Percentiles rank a stretch among this genome's conserved stretches.
phyloP scores from a whole-genome alignment of 2,329 filamentous ascomycete species.

The Raffaelea deltoideospora region DNA sequence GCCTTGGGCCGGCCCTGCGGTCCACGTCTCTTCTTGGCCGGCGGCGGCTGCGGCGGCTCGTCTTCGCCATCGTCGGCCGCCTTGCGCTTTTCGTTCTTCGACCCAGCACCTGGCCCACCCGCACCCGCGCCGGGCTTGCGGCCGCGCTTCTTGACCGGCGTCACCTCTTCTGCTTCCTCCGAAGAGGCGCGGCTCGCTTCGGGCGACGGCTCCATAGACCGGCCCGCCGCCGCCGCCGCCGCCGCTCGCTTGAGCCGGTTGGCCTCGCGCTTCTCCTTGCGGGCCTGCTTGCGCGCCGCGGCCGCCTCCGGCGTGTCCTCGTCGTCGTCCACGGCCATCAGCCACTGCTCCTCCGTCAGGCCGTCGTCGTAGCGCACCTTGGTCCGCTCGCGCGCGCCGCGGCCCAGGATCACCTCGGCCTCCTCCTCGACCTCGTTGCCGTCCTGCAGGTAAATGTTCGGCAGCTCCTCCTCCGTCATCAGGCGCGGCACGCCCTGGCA shows the following conservation, averaged over 20 bases:
- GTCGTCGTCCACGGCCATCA: conserved; percentile 93
- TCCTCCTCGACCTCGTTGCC: conserved; percentile 71
- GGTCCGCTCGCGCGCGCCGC: conserved; percentile 87
- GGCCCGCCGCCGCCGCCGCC: conserved; percentile 11
- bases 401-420: conserved; percentile 60
- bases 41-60: conserved; percentile 59
- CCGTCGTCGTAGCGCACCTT: conserved; percentile 94
- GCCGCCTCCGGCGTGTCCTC: conserved; percentile 90
- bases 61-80: conserved; percentile 65
- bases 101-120: no score
- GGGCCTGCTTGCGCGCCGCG: conserved; percentile 74
- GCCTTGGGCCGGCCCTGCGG: conserved; percentile 57
- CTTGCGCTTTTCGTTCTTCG: conserved; percentile 77
- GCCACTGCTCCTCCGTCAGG: conserved; percentile 96
- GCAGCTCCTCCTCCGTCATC: conserved; percentile 74
- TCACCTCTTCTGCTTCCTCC: conserved; percentile 63
- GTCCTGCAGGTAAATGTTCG: conserved; percentile 85
- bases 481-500: conserved; percentile 59
- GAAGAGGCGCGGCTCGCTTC: conserved; percentile 67
- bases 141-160: conserved; percentile 64
- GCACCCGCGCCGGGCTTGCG: conserved; percentile 67
- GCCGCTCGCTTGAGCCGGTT: conserved; percentile 54
- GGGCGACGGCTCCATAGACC: conserved; percentile 56
- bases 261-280: conserved; percentile 61
- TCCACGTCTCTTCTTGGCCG: conserved; percentile 63